Evolutionary conservation across 2,329 filamentous ascomycete species (phyloP), one percentile per base, ranked within the genome.

Genomic region (Paradendryphiella salina): DNA sequence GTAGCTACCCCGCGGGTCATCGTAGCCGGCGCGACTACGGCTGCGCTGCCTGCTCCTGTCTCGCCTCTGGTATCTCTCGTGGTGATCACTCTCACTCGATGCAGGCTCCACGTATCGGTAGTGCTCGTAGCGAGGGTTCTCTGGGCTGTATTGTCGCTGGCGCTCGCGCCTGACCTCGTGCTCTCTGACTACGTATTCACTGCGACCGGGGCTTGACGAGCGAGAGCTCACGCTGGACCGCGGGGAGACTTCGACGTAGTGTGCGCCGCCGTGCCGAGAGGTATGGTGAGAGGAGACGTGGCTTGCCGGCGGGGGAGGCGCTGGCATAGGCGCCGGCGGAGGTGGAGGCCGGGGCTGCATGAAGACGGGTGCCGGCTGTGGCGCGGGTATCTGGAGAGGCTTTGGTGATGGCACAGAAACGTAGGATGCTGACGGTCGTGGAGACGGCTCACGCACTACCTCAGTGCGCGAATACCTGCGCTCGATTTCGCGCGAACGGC

Each of bases 231-330:
- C 56, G 50, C 69, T 72, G 51, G 64, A 69, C 7, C 69, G 65
- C 23, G 72, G 72, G 14, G 71, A 71, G 32, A 79, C 77, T 59
- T 79, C 74, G 42, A 79, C 76, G 46, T 77, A 77, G 55, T 78
- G 75, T 40, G 67, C 58, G 21, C 52, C 56, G 38, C 57, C 56
- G 33, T 60, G 57, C 61, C 31, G 36, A 35, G 48, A 51, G 28
- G 42, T 50, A 42, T 43, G 54, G 47, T 32, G 54, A 52, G 57
- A 38, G 13, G 54, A 34, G 45, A 57, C 32, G 36, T 63, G 57
- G 46, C 60, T 55, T 20, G 61, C 60, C 34, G 67, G 56, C 39
- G 67, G 53, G 39, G 70, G 54, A 11, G 70, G 66, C 18, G 45
- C 49, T 10, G 68, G 59, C 20, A 67, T 62, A n/a, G 67, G 64